Evolutionary conservation across 140 eudicot species (phyloP), one percentile per base, ranked within the genome.

Genomic region (Bidens hawaiensis): DNA sequence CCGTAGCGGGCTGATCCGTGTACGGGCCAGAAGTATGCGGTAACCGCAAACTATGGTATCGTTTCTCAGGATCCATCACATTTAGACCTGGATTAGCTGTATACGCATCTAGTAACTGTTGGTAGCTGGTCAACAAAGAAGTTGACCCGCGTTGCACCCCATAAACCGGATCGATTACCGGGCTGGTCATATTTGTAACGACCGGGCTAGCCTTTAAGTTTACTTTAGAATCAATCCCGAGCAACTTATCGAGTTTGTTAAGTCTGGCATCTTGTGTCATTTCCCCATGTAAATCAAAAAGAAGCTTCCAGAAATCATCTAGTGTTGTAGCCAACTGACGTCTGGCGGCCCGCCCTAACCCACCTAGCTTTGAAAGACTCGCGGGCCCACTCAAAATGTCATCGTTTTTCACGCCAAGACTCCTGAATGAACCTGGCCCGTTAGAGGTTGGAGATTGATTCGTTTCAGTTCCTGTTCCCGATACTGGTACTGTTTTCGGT

Each of bases 231-330:
- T 82, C 87, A 6, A 85, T 26, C 52, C 94, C 90, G 31, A 94
- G 79, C 28, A 88, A 52, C 54, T 68, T 57, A 61, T 94, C 94
- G 6, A 94, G 79, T 64, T 81, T 85, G 81, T 57, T 88, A 8
- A 76, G 26, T 66, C 74, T 83, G 3, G 99, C 99, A 31, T 85
- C 99, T 46, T 75, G 75, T 0, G 90, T 88, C 42, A 68, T 57
- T 45, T 81, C 89, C 11, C 99, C 99, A 34, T 94, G 97, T 54
- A 81, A 79, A 77, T 94, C 99, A 69, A 88, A 88, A 63, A 94
- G 69, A 65, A 83, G 90, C 13, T 87, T 95, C 99, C 97, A 94
- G 68, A 94, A 94, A 16, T 94, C 99, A 46, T 94, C 95, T 27
- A 94, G 83, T 38, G 69, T 61, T 15, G 77, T 80, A 41, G 99